Base-by-base conservation (phyloP, 495 filamentous ascomycete species). In the Hypoxylon subgilvum region DNA sequence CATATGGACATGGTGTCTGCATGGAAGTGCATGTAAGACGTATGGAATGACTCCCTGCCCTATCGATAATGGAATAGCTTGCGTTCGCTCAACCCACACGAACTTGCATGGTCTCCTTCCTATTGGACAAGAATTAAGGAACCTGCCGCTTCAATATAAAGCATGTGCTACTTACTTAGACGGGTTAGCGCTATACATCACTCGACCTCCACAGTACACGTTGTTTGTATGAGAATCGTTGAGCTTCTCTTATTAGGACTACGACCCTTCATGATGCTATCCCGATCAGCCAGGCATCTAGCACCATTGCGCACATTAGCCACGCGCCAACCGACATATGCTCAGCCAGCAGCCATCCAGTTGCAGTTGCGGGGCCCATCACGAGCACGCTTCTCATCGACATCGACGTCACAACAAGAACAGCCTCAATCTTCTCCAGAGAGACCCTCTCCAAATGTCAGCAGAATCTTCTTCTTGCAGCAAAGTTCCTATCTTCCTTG, bases 1-100 rank as follows among this genome's bases (percentile, higher is more conserved):
- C 53, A 34, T 57, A 53, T 63, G 60, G 60, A 57, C 54, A 58
- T 54, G 49, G n/a, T 63, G 53, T 63, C 60, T 63, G 53, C 13
- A 63, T 56, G 32, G 31, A 36, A 31, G 13, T 25, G n/a, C 23
- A 27, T 8, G 8, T 27, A 27, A 3, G 8, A 4, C 23, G 4
- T 27, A 27, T 3, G 4, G 4, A 3, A 7, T 41, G 23, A 7
- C 25, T 13, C n/a, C 14, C 22, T 34, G n/a, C 36, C 31, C 22
- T 63, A 63, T 63, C 60, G 60, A 63, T 63, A 63, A 23, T 45
- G 43, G 35, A 49, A 43, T 53, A 60, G 49, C 30, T 54, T 38
- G 17, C 30, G 27, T 51, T 38, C 34, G 2, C 8, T 34, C n/a
- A 10, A 34, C n/a, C 31, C 8, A 2, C 31, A 13, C n/a, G n/a